Evolutionary conservation across 116 monocot genomes (phyloP).

Genomic region (Papilionanthe hybrid): DNA sequence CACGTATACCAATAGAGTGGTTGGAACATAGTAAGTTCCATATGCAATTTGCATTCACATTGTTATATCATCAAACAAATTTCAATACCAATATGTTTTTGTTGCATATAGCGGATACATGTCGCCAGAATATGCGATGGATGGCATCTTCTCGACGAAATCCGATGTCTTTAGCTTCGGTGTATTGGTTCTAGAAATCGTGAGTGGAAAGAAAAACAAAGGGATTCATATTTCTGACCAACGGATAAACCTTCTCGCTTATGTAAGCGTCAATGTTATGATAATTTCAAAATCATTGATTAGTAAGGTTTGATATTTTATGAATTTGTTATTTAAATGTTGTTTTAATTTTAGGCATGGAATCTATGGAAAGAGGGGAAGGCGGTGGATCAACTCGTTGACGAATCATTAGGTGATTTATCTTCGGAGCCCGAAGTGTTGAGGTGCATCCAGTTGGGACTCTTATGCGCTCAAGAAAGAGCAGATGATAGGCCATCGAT

Average conservation of each 20-base stretch:
- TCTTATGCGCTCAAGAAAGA: constrained; percentile 34
- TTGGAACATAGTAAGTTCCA: constrained; percentile 31
- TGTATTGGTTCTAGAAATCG: constrained; percentile 4
- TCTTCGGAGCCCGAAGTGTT: background rate
- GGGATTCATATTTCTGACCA: background rate
- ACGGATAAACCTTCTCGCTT: background rate
- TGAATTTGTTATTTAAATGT: too few relatives aligned
- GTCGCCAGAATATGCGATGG: constrained; percentile 8
- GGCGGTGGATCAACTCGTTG: background rate
- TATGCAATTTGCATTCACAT: background rate
- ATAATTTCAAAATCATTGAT: too few relatives aligned
- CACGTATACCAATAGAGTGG: constrained; percentile 25
- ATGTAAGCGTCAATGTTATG: background rate
- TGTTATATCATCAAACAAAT: background rate
- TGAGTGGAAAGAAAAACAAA: constrained; percentile 12
- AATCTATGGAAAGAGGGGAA: constrained; percentile 14
- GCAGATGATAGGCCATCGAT: constrained; percentile 32
- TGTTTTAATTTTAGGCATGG: constrained; percentile 9
- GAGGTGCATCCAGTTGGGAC: constrained; percentile 18
- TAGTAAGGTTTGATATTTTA: too few relatives aligned
- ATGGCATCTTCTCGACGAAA: background rate
- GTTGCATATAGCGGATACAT: background rate
- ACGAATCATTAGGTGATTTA: constrained; percentile 1
- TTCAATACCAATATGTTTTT: background rate
- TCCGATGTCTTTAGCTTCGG: constrained; percentile 7